Conservation (phyloP, 371 early-diverging fungal genomes). For the Funneliformis caledonium region DNA sequence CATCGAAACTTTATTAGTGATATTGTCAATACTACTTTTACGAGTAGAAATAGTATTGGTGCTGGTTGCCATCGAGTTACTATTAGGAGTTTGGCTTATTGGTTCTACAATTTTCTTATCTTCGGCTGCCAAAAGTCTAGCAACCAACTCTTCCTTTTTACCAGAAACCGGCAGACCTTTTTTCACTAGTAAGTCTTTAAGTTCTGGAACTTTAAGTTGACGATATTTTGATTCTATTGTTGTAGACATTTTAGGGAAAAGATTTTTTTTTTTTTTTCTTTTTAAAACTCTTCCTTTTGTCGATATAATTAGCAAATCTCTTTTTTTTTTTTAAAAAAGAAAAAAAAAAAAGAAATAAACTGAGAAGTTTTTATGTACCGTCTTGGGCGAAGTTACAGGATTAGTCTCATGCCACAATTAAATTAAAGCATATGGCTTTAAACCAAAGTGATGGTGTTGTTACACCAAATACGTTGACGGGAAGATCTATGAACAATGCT, state of each 20-base stretch:
- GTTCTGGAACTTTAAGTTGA: constrained; percentile 62
- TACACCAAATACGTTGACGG: too few species aligned
- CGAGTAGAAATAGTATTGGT: background rate
- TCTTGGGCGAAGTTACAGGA: too few species aligned
- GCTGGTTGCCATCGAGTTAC: background rate
- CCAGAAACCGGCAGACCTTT: constrained; percentile 62
- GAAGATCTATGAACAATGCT: too few species aligned
- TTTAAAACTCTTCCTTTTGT: background rate
- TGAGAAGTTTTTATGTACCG: too few species aligned
- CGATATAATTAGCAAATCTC: background rate
- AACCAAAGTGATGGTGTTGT: too few species aligned
- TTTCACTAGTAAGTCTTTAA: constrained; percentile 66
- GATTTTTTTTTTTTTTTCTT: background rate
- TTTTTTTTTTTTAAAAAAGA: too few species aligned
- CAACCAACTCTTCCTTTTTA: constrained; percentile 72
- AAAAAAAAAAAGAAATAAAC: too few species aligned
- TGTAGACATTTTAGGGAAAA: constrained; percentile 11
- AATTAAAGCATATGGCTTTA: too few species aligned
- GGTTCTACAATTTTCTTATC: constrained; percentile 56
- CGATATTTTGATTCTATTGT: constrained; percentile 33
- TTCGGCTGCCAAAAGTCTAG: constrained; percentile 64
- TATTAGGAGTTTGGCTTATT: constrained; percentile 3
- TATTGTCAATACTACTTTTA: constrained; percentile 35
- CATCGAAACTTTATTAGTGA: constrained; percentile 3
- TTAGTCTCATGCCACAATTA: too few species aligned